Percentiles rank a stretch among this genome's conserved stretches.
Evolutionary conservation across 2,329 filamentous ascomycete genomes (phyloP).

Genomic region (Periconia sp.): DNA sequence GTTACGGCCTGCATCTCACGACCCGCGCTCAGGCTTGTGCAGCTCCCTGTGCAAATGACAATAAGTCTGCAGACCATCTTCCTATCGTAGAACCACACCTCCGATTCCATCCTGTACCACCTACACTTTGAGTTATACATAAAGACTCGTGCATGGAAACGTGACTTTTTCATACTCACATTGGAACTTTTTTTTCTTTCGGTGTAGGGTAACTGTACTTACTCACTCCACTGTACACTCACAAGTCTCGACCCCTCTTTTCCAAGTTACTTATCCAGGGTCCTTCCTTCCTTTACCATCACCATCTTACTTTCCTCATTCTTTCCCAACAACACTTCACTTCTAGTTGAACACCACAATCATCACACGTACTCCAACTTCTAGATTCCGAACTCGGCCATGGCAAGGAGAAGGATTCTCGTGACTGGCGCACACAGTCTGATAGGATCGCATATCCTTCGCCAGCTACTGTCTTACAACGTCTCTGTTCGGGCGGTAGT

Average conservation of each 20-base stretch:
- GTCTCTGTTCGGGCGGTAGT: slow-evolving; percentile 29
- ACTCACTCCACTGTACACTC: no score
- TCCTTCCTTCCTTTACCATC: neutral
- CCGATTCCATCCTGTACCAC: slow-evolving; percentile 2
- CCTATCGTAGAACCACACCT: slow-evolving; percentile 4
- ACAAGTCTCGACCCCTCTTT: slow-evolving; percentile 7
- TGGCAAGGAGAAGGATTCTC: slow-evolving; percentile 25
- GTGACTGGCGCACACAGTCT: slow-evolving; percentile 27
- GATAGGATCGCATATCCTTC: slow-evolving; percentile 29
- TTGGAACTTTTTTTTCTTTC: no score
- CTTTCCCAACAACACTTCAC: neutral
- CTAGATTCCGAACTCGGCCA: slow-evolving; percentile 6
- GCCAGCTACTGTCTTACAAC: slow-evolving; percentile 22
- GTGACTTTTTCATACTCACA: slow-evolving; percentile 7
- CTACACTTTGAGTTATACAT: slow-evolving; percentile 15
- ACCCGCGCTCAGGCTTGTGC: slow-evolving; percentile 15
- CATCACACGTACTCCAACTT: neutral
- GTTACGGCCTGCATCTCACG: slow-evolving; percentile 9
- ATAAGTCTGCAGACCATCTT: slow-evolving; percentile 16
- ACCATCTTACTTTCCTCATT: neutral
- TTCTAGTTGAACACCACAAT: neutral
- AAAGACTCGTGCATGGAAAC: slow-evolving; percentile 10
- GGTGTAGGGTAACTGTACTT: no score
- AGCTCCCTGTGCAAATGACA: slow-evolving; percentile 9
- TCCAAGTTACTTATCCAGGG: no score